Evolutionary conservation across 2,329 filamentous ascomycete species (phyloP).

Genomic region (Trichoderma koningiopsis): DNA sequence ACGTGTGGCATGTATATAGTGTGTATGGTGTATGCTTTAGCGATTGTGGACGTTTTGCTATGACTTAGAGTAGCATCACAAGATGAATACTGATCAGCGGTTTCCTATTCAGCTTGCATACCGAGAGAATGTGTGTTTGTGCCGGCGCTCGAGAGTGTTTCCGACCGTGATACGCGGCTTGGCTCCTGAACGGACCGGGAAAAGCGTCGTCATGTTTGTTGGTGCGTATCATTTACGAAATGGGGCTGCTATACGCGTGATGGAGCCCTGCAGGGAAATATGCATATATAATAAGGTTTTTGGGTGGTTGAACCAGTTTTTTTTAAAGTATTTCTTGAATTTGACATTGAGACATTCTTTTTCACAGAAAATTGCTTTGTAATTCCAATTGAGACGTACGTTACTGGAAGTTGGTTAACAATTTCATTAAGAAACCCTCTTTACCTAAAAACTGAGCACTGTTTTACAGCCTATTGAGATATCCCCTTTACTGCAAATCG

Average conservation of each 20-base stretch:
- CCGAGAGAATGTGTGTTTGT: background rate
- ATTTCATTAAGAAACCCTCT: too few species aligned
- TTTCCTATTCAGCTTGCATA: background rate
- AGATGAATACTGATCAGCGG: background rate
- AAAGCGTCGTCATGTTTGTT: background rate
- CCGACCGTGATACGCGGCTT: background rate
- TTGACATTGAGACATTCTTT: too few species aligned
- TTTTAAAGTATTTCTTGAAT: too few species aligned
- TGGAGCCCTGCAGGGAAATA: background rate
- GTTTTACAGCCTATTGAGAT: background rate
- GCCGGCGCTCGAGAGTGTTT: background rate
- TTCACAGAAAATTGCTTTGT: too few species aligned
- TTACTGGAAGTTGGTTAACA: too few species aligned
- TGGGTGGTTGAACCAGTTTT: too few species aligned
- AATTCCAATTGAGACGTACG: too few species aligned
- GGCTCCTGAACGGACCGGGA: background rate
- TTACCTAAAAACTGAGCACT: too few species aligned
- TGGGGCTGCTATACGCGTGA: too few species aligned
- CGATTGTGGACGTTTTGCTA: conserved; percentile 1
- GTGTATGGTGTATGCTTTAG: conserved; percentile 10
- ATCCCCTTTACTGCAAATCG: background rate
- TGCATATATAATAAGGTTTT: background rate
- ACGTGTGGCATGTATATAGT: conserved; percentile 14
- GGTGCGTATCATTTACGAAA: background rate
- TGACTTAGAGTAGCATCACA: conserved; percentile 20